Evolutionary conservation across 2,329 filamentous ascomycete genomes (phyloP).

Genomic region (Stagonosporopsis rhizophila): DNA sequence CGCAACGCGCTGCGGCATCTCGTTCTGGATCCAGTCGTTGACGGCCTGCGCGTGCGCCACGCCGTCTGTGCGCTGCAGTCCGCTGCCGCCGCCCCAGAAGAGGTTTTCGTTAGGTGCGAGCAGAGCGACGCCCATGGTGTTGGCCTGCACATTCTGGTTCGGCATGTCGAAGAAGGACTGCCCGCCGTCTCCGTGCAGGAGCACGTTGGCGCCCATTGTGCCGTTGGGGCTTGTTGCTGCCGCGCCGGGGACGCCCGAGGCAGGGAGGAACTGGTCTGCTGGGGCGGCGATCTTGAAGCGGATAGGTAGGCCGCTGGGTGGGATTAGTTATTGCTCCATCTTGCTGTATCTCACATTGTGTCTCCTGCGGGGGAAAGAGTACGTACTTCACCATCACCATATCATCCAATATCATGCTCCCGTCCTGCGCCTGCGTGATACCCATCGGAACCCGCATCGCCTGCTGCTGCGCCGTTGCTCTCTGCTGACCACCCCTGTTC

Average conservation of each 20-base stretch:
- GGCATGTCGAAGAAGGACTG: slow-evolving; percentile 66
- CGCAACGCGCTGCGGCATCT: slow-evolving; percentile 61
- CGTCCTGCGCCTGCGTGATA: slow-evolving; percentile 58
- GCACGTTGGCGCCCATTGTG: slow-evolving; percentile 59
- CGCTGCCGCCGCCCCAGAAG: slow-evolving; percentile 65
- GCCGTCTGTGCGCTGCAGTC: slow-evolving; percentile 61
- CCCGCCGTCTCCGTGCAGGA: slow-evolving; percentile 67
- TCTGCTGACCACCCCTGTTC: slow-evolving; percentile 24
- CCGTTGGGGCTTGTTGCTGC: slow-evolving; percentile 43
- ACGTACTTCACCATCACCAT: slow-evolving; percentile 55
- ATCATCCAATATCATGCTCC: slow-evolving; percentile 63
- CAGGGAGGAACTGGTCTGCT: slow-evolving; percentile 60
- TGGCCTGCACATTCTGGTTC: slow-evolving; percentile 60
- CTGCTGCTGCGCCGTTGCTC: slow-evolving; percentile 43
- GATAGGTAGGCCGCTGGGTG: slow-evolving; percentile 58
- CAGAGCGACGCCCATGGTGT: slow-evolving; percentile 61
- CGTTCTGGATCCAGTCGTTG: slow-evolving; percentile 58
- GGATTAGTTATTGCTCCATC: neutral
- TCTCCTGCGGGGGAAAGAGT: neutral
- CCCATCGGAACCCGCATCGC: slow-evolving; percentile 46
- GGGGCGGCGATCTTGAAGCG: slow-evolving; percentile 65
- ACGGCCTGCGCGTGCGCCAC: slow-evolving; percentile 64
- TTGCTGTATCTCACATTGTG: too few relatives aligned
- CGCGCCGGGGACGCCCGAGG: slow-evolving; percentile 59
- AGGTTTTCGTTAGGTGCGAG: slow-evolving; percentile 62